Base-by-base conservation (phyloP, 1,284 basidiomycete genomes). In the Schizophyllum commune region DNA sequence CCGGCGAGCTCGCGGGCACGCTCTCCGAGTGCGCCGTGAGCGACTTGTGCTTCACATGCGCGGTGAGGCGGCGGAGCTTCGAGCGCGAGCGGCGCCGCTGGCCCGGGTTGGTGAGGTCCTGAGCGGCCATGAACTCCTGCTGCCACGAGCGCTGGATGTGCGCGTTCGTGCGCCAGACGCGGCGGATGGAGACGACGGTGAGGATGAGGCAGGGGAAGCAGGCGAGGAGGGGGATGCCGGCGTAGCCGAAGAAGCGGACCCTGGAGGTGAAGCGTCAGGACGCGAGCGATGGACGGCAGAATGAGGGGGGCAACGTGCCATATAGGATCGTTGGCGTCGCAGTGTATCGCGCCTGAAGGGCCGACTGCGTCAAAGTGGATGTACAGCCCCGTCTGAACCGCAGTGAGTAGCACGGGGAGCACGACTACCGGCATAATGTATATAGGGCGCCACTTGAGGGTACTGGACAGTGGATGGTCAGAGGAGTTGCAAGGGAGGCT, bases 221-320 rank as follows among this genome's bases (percentile, higher is more conserved):
- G 15, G 83, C 68, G 39, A 83, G 61, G 64, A 84, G 75, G 0
- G 84, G 79, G 19, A 78, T 69, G 32, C 85, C 86, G 8, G 84
- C 79, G 67, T 85, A 86, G 58, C 83, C 80, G 15, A 86, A 65
- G 59, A 87, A 78, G 58, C 84, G 80, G 54, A 83, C 74, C 86
- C 86, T 88, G 58, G 32, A 5, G 52, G 20, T 32, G 47, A 39
- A 39, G 13, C 34, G 13, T 39, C 13, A 39, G 27, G 60, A 3
- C 21, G 11, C 54, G 51, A 32, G 58, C 22, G 7, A 56, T 27
- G 34, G 19, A 52, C 32, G 21, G 58, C 52, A 54, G 11, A 47
- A 34, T 57, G 22, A 27, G 33, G 54, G 22, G 11, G 58, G 52
- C 17, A 32, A 68, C 76, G 55, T 66, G 86, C 86, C 85, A 86